Base-by-base conservation (phyloP, 768 basidiomycete species). In the Mycena leptocephala region DNA sequence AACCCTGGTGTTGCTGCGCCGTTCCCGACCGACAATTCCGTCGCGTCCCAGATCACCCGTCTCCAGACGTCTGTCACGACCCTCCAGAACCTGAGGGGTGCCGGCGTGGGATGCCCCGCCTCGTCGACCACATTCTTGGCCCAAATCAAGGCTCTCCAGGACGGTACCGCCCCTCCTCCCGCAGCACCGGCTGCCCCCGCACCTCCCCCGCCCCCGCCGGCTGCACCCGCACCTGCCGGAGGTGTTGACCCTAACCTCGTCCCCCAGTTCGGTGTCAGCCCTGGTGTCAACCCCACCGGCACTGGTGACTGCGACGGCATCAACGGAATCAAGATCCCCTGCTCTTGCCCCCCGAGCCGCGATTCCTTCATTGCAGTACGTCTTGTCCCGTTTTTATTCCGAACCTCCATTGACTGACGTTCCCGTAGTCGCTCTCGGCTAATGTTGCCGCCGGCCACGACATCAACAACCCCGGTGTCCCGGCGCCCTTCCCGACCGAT, bases 21-120 rank as follows among this genome's bases (percentile, higher is more conserved):
- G 13, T 96, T 94, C 88, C 94, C 94, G 1, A 90, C 89, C 0
- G 94, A 92, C 76, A 83, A 88, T 64, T 73, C 66, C 51, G 18
- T 20, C 16, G 66, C 51, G 10, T 90, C 91, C 58, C 87, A 91
- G 80, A 82, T 89, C 56, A 86, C 91, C 0, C 91, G 94, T 41
- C 85, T 95, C 74, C 85, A 90, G 59, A 88, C 93, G 35, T 89
- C 91, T 7, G 80, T 92, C 14, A 89, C 94, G 43, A 93, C 94
- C 9, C 85, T 95, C 26, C 95, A 95, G 85, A 95, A 95, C 82
- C 82, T 95, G 51, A 86, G 88, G 61, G 94, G 94, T 1, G 87
- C 92, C 0, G 95, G 94, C 41, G 82, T 87, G 6, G 95, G 94
- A 16, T 95, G 93, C 82, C 94, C 94, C 7, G 89, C 90, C 20